Evolutionary conservation across 2,329 filamentous ascomycete genomes (phyloP).

Genomic region (Endothia cerciana): DNA sequence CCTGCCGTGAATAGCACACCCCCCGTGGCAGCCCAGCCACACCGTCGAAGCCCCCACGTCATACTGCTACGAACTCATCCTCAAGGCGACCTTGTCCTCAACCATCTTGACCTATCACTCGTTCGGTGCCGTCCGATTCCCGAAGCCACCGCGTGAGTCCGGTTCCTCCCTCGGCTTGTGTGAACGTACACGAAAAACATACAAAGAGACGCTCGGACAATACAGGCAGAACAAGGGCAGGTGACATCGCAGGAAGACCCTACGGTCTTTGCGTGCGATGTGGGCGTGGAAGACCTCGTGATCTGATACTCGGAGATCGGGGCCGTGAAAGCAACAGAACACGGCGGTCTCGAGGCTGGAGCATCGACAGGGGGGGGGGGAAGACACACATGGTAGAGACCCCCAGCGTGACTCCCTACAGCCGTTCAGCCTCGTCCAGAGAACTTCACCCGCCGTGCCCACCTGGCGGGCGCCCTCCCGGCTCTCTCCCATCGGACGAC

Average conservation of each 20-base stretch:
- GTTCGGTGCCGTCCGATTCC: constrained; percentile 22
- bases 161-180: constrained; percentile 10
- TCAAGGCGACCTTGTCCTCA: neutral
- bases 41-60: neutral
- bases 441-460: constrained; percentile 4
- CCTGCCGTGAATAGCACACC: constrained; percentile 26
- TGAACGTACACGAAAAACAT: constrained; percentile 8
- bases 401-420: constrained; percentile 7
- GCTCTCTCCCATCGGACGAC: constrained; percentile 15
- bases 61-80: neutral
- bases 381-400: constrained; percentile 11
- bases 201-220: neutral
- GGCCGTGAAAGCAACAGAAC: constrained; percentile 21
- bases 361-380: constrained; percentile 14
- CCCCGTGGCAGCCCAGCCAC: constrained; percentile 14
- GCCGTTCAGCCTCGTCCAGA: constrained; percentile 7
- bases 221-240: constrained; percentile 15
- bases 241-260: constrained; percentile 36
- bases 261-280: constrained; percentile 48
- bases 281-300: constrained; percentile 47
- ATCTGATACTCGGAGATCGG: constrained; percentile 36
- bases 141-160: constrained; percentile 17
- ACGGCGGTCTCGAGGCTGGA: constrained; percentile 15
- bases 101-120: constrained; percentile 11
- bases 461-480: constrained; percentile 24